Evolutionary conservation across 768 basidiomycete species (phyloP).

Genomic region (Agrocybe praecox): DNA sequence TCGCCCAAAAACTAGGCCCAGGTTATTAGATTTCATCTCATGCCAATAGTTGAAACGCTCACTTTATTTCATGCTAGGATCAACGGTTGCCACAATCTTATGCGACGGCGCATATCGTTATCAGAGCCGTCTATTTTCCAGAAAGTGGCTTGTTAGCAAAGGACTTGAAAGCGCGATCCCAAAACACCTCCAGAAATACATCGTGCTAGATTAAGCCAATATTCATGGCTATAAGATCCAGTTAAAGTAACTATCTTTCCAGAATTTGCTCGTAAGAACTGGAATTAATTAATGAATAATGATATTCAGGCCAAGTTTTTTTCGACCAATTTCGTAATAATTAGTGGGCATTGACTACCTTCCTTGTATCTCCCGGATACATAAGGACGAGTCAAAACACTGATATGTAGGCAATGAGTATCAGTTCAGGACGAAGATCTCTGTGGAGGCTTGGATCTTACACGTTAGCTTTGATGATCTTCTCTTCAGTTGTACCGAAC

Average conservation of each 20-base stretch:
- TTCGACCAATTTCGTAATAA: constrained; percentile 40
- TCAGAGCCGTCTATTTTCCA: constrained; percentile 94
- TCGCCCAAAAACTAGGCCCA: constrained; percentile 83
- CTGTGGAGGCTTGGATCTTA: constrained; percentile 32
- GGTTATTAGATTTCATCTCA: constrained; percentile 45
- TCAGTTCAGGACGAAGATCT: not conserved
- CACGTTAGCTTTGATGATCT: constrained; percentile 64
- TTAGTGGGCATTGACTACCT: constrained; percentile 65
- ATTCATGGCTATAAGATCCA: not conserved
- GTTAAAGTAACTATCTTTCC: too few species aligned
- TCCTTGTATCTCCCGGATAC: constrained; percentile 51
- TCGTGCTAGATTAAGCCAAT: constrained; percentile 67
- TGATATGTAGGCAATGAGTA: constrained; percentile 20
- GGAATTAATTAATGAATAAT: too few species aligned
- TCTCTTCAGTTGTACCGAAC: constrained; percentile 55
- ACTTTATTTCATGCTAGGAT: constrained; percentile 46
- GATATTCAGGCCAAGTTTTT: too few species aligned
- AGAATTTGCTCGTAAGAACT: too few species aligned
- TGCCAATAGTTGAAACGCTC: not conserved
- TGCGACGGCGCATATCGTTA: constrained; percentile 98
- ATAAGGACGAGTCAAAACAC: constrained; percentile 69
- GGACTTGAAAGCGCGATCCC: constrained; percentile 80
- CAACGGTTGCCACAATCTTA: constrained; percentile 84
- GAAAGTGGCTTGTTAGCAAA: constrained; percentile 87
- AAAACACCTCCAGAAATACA: constrained; percentile 83